Evolutionary conservation across 208 protist genomes (phyloP).

Genomic region (Wallacemonas collosoma): DNA sequence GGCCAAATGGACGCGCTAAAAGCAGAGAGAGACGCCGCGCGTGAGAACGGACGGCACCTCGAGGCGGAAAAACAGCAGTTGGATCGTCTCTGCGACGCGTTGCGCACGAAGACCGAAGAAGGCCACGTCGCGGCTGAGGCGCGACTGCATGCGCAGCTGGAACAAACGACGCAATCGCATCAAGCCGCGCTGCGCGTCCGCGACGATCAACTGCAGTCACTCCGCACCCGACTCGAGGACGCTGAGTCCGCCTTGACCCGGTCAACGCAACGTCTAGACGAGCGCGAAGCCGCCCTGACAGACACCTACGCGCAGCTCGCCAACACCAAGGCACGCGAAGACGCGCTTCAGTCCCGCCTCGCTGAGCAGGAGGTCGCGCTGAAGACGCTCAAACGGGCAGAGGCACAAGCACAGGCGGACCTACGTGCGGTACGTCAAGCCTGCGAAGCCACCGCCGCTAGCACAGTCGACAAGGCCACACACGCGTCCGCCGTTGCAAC

Average conservation of each 20-base stretch:
- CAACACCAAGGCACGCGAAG: conserved; percentile 2
- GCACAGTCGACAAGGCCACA: not conserved
- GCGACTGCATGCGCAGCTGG: conserved; percentile 18
- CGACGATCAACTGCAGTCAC: conserved; percentile 12
- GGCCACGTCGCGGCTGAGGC: conserved; percentile 18
- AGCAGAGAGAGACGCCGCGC: not conserved
- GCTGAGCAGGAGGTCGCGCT: conserved; percentile 15
- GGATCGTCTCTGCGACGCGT: conserved; percentile 19
- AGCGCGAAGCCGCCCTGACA: conserved; percentile 19
- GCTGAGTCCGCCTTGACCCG: not conserved
- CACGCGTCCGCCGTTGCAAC: not conserved
- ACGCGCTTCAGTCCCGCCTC: conserved; percentile 6
- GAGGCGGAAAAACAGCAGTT: conserved; percentile 19
- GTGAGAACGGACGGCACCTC: conserved; percentile 6
- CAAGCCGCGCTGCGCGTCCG: not conserved
- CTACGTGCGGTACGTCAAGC: not conserved
- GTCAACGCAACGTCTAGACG: conserved; percentile 5
- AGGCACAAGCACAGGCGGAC: conserved; percentile 7
- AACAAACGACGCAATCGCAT: not conserved
- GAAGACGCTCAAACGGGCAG: conserved; percentile 12
- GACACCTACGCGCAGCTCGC: conserved; percentile 16
- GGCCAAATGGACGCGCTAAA: not conserved
- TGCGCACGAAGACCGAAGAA: conserved; percentile 17
- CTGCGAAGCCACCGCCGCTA: not conserved
- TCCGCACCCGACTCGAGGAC: not conserved